Conservation (phyloP, 1,284 basidiomycete species). For the Ustilago esculenta region DNA sequence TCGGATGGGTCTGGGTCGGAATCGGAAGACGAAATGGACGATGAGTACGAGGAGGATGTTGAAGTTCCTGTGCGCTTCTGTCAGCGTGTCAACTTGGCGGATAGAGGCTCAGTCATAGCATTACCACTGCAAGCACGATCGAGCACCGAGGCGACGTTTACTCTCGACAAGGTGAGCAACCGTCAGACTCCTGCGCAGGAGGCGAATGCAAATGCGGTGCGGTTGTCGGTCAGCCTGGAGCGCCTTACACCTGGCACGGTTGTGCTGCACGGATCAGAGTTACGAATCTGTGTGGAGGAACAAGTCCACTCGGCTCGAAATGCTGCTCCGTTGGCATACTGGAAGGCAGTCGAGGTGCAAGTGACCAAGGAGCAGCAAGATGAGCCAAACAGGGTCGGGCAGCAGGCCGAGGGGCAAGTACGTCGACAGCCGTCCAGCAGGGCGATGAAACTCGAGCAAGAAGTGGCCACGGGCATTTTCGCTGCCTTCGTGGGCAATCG, state of each 20-base stretch:
- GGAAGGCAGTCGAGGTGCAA: conserved; percentile 38
- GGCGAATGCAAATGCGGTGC: background rate
- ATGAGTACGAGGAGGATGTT: conserved; percentile 11
- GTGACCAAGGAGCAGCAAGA: background rate
- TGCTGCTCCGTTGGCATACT: conserved; percentile 9
- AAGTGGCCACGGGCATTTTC: conserved; percentile 38
- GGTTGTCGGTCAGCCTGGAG: conserved; percentile 17
- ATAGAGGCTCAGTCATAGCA: background rate
- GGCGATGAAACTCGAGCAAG: conserved; percentile 39
- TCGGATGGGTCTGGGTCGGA: conserved; percentile 22
- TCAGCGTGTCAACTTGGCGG: conserved; percentile 23
- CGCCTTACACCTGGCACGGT: conserved; percentile 14
- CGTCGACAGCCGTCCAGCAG: conserved; percentile 26
- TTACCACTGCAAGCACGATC: conserved; percentile 1
- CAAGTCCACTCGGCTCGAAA: background rate
- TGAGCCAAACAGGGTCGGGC: background rate
- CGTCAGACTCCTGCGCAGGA: background rate
- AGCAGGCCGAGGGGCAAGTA: conserved; percentile 2
- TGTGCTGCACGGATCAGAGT: conserved; percentile 15
- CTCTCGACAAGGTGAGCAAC: too few species aligned
- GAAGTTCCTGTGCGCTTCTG: conserved; percentile 41
- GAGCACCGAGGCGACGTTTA: background rate
- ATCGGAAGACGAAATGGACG: conserved; percentile 24
- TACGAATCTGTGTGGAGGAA: conserved; percentile 27
- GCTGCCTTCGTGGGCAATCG: conserved; percentile 45